Percentiles rank a stretch among this genome's conserved stretches.
Evolutionary conservation across 495 filamentous ascomycete species (phyloP).

Genomic region (Neurospora cerealis): DNA sequence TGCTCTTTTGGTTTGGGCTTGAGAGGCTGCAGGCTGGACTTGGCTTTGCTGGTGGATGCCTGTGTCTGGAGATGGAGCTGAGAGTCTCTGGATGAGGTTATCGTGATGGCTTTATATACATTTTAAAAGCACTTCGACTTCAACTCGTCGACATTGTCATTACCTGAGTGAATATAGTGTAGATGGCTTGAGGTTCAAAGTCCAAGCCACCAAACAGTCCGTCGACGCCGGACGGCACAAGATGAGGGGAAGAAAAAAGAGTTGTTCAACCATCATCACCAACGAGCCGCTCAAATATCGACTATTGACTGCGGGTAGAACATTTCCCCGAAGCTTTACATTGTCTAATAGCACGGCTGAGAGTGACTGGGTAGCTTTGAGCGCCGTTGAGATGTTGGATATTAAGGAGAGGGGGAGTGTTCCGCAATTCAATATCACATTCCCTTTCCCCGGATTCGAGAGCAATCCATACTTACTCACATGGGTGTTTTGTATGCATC

Average conservation of each 20-base stretch:
- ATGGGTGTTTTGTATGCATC: neutral
- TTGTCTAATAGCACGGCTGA: neutral
- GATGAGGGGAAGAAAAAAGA: neutral
- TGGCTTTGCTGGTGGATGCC: neutral
- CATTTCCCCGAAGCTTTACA: neutral
- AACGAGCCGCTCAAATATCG: neutral
- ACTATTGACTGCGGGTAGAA: neutral
- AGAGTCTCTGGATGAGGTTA: neutral
- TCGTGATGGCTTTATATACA: neutral
- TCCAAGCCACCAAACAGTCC: neutral
- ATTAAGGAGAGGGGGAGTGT: neutral
- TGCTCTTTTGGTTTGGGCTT: neutral
- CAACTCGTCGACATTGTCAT: neutral
- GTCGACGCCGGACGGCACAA: neutral
- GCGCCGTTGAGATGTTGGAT: neutral
- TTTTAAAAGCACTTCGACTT: neutral
- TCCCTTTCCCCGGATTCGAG: neutral
- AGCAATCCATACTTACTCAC: neutral
- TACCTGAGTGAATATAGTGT: neutral
- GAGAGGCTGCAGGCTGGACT: neutral
- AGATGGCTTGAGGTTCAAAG: neutral
- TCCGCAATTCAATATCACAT: neutral
- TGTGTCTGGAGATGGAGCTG: neutral
- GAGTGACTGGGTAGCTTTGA: neutral
- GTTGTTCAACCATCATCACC: neutral